Evolutionary conservation across 257 asterid species (phyloP), one percentile per base, ranked within the genome.

Genomic region (Coffea canephora): DNA sequence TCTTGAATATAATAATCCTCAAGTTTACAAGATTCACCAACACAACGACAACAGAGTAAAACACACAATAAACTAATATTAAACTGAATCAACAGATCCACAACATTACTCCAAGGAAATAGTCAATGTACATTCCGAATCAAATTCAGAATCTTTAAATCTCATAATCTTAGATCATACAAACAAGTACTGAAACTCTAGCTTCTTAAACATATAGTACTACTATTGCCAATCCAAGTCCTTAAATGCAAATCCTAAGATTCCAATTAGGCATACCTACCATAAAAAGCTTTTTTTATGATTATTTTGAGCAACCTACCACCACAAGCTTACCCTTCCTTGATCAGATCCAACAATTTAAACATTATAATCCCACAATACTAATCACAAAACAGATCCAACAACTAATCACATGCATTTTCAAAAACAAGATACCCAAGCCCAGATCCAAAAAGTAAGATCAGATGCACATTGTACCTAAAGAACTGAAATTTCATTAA

Each of bases 61-160:
- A 45, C 23, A 67, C 21, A 13, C 13, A 76, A 65, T 64, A 76
- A 61, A 23, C 15, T 5, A 31, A 23, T n/a, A 36, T 31, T 43
- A 46, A 46, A 3, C 46, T n/a, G 13, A 73, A 64, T 46, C 80
- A 34, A 48, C 73, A 76, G 79, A 76, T 76, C 80, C 50, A 62
- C 66, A 76, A 64, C 61, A 61, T 10, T 11, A 25, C 31, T 25
- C 15, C 6, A 45, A 64, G 14, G 25, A 64, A 39, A 18, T 23
- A 15, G n/a, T 4, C 39, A 50, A 50, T 48, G 41, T 14, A 49
- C 13, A 50, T 71, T 11, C 27, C 13, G 1, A 71, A 8, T 46
- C 0, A 41, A 8, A 43, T 6, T n/a, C 13, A 15, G 39, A 8
- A 71, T 25, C 4, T 2, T 43, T 0, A 4, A 4, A 66, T 21